Percentiles rank a stretch among this genome's conserved stretches.
These are phyloP conservation scores for Verruconis gallopava DNA, from an alignment of 2,329 filamentous ascomycete species.

Conservation along the genomic window DNA sequence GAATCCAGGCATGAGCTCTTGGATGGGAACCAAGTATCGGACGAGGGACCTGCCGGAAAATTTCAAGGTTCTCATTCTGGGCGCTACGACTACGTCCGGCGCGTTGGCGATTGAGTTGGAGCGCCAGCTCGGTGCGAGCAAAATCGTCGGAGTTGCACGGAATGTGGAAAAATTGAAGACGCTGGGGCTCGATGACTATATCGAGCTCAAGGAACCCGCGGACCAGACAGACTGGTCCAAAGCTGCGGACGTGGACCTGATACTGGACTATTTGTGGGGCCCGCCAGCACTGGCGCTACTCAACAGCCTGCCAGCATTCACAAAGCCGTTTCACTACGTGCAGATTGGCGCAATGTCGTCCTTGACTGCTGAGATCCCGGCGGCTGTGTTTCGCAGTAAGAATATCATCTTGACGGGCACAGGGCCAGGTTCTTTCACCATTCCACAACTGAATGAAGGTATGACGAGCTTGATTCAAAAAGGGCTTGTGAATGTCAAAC, in stretches of 20 bases:
- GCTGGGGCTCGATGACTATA: slow-evolving; percentile 33
- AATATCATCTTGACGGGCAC: slow-evolving; percentile 36
- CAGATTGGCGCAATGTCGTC: slow-evolving; percentile 37
- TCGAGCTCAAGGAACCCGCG: slow-evolving; percentile 29
- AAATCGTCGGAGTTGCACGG: slow-evolving; percentile 40
- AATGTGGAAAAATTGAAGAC: slow-evolving; percentile 30
- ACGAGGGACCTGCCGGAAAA: slow-evolving; percentile 25
- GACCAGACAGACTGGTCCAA: slow-evolving; percentile 35
- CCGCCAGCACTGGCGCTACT: slow-evolving; percentile 30
- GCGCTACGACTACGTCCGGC: slow-evolving; percentile 41
- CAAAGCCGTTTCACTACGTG: slow-evolving; percentile 38
- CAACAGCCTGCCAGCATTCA: slow-evolving; percentile 24
- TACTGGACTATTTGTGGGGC: slow-evolving; percentile 47
- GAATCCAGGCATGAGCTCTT: slow-evolving; percentile 43
- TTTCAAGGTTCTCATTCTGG: slow-evolving; percentile 40
- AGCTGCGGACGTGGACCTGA: slow-evolving; percentile 37
- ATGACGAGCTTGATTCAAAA: slow-evolving; percentile 18
- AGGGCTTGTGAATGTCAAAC: slow-evolving; percentile 4
- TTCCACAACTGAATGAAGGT: slow-evolving; percentile 20
- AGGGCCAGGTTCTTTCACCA: slow-evolving; percentile 32
- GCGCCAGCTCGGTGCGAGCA: slow-evolving; percentile 35
- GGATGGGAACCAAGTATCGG: slow-evolving; percentile 43
- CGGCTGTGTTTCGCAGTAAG: slow-evolving; percentile 34
- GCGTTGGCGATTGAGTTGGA: slow-evolving; percentile 37
- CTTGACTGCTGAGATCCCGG: slow-evolving; percentile 28